These are phyloP conservation scores for Leccinum aurantiacum DNA, from an alignment of 768 basidiomycete genomes.

Conservation along the genomic window DNA sequence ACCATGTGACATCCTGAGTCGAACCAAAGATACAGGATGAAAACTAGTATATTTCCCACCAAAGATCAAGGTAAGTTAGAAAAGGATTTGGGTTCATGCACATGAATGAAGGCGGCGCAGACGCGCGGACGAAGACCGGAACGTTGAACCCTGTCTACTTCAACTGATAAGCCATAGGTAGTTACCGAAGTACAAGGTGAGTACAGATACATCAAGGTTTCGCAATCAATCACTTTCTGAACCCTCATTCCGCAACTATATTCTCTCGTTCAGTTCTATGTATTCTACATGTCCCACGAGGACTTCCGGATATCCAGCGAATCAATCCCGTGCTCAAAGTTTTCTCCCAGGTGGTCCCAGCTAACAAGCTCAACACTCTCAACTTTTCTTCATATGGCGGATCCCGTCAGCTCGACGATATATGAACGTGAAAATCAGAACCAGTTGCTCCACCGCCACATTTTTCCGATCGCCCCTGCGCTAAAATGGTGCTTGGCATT, in stretches of 20 bases:
- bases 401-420: background rate
- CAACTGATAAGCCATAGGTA: background rate
- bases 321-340: background rate
- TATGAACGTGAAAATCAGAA: background rate
- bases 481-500: background rate
- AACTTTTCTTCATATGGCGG: background rate
- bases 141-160: background rate
- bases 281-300: background rate
- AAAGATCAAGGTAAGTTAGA: background rate
- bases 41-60: background rate
- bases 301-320: background rate
- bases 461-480: background rate
- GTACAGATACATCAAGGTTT: background rate
- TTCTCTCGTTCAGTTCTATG: background rate
- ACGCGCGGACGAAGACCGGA: background rate
- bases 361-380: background rate
- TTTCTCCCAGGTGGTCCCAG: background rate
- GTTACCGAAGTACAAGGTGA: background rate
- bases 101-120: background rate
- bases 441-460: background rate
- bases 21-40: background rate
- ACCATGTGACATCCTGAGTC: background rate
- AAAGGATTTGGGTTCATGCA: background rate
- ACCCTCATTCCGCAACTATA: background rate
- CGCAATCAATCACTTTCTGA: background rate